phyloP scores from a whole-genome alignment of 176 grass and related monocot genomes.

The Phyllostachys edulis region DNA sequence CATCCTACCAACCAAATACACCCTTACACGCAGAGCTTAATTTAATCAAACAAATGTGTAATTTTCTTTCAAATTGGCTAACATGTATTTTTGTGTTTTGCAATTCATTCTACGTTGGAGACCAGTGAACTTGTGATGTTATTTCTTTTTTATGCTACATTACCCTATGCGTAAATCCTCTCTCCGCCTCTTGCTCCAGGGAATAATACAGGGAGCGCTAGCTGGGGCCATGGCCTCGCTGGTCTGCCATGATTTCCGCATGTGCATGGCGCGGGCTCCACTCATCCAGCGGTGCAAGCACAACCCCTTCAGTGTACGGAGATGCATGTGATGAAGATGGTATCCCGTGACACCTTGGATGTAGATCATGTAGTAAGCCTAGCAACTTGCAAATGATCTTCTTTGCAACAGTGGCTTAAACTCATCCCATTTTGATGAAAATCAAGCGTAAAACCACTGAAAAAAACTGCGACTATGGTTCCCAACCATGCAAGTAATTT shows the following conservation, averaged over 20 bases:
- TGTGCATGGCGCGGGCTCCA: background rate
- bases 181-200: background rate
- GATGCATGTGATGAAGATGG: background rate
- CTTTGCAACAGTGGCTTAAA: background rate
- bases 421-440: background rate
- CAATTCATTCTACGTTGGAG: no score
- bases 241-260: background rate
- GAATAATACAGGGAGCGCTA: background rate
- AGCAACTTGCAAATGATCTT: background rate
- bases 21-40: no score
- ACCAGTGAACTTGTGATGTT: no score
- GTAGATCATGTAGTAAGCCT: background rate
- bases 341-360: background rate
- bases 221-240: conserved; percentile 12
- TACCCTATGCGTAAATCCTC: no score
- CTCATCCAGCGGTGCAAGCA: conserved; percentile 11
- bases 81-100: no score
- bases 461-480: background rate
- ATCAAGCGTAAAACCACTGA: background rate
- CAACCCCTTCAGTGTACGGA: background rate
- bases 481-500: background rate
- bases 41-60: no score
- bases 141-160: no score
- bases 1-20: no score
- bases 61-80: no score